phyloP scores from a whole-genome alignment of 805 yeast species.

The Hanseniaspora clermontiae region DNA sequence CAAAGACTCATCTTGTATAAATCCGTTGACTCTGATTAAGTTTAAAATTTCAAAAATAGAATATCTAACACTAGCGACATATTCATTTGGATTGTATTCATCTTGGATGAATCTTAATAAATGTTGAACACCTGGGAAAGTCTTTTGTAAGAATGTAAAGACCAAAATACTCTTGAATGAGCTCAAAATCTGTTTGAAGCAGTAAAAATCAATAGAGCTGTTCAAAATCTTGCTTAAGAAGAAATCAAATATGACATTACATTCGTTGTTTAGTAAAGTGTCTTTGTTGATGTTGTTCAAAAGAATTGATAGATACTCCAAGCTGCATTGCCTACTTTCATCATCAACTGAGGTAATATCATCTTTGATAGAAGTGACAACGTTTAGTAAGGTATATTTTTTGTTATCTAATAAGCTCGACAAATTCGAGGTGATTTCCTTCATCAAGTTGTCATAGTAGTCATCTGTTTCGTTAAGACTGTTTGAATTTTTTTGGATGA shows the following conservation, averaged over 20 bases:
- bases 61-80: conserved; percentile 51
- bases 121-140: conserved; percentile 24
- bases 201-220: conserved; percentile 40
- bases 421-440: neutral
- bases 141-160: conserved; percentile 29
- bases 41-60: conserved; percentile 42
- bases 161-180: conserved; percentile 46
- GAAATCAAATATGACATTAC: conserved; percentile 37
- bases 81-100: conserved; percentile 42
- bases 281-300: conserved; percentile 24
- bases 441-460: conserved; percentile 2
- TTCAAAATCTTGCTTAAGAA: conserved; percentile 42
- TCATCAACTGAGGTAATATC: conserved; percentile 50
- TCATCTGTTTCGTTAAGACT: neutral
- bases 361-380: conserved; percentile 50
- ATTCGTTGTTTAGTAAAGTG: conserved; percentile 30
- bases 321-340: conserved; percentile 37
- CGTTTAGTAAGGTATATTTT: conserved; percentile 33
- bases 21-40: conserved; percentile 23
- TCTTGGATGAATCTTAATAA: conserved; percentile 26
- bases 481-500: neutral
- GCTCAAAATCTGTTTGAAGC: conserved; percentile 38
- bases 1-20: neutral
- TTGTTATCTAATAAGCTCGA: conserved; percentile 14
- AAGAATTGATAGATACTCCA: conserved; percentile 33